Conservation (phyloP, 495 filamentous ascomycete genomes). For the Trichoderma gamsii region DNA sequence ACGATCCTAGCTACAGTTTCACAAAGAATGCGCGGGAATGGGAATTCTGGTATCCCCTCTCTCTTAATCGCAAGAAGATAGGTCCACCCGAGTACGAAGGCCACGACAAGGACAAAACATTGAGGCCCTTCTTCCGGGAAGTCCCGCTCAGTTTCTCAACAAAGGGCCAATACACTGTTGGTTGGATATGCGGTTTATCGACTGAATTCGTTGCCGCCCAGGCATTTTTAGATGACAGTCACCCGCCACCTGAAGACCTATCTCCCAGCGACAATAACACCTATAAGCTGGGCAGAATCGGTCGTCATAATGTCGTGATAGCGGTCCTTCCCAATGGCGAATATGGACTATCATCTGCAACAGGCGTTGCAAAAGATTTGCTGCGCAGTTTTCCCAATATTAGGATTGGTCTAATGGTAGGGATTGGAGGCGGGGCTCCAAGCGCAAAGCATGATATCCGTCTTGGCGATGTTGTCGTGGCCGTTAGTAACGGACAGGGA, state of each 20-base stretch:
- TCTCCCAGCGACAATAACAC: conserved; percentile 28
- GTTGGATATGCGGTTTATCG: conserved; percentile 35
- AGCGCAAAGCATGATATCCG: conserved; percentile 30
- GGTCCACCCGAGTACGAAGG: too few relatives aligned
- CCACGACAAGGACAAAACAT: too few relatives aligned
- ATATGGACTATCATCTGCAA: conserved; percentile 33
- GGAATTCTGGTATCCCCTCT: too few relatives aligned
- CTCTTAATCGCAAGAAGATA: too few relatives aligned
- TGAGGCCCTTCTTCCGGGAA: too few relatives aligned
- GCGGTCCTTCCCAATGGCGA: conserved; percentile 33
- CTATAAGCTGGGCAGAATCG: conserved; percentile 33
- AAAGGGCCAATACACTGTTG: too few relatives aligned
- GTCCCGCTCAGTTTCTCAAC: too few relatives aligned
- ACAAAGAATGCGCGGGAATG: too few relatives aligned
- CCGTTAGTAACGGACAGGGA: background rate
- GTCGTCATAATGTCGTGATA: conserved; percentile 39
- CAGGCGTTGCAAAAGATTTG: conserved; percentile 32
- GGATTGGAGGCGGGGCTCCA: conserved; percentile 40
- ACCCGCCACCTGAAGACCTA: conserved; percentile 23
- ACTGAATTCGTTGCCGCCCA: conserved; percentile 31
- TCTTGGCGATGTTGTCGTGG: conserved; percentile 27
- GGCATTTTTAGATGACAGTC: conserved; percentile 31
- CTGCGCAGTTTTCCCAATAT: conserved; percentile 36
- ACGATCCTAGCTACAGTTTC: too few relatives aligned
- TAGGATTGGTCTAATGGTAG: conserved; percentile 41